Conservation (phyloP, 2,329 filamentous ascomycete genomes). For the Exophiala sp. region DNA sequence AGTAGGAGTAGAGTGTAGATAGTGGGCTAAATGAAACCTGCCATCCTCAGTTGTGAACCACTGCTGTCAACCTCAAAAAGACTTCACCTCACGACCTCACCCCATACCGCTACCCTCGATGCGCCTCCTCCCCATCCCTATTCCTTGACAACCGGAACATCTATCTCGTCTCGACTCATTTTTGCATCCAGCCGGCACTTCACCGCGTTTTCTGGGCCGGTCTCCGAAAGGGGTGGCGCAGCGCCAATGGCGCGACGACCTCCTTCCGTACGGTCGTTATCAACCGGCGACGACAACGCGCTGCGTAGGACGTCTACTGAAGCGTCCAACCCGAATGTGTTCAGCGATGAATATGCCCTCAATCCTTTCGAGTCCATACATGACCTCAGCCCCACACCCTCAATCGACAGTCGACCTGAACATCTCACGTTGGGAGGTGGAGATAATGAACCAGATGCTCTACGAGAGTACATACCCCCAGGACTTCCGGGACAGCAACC, state of each 20-base stretch:
- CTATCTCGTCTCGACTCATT: neutral
- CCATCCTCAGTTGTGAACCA: slow-evolving; percentile 3
- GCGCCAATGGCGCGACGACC: slow-evolving; percentile 26
- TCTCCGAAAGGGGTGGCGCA: slow-evolving; percentile 22
- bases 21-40: slow-evolving; percentile 17
- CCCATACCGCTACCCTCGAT: slow-evolving; percentile 1
- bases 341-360: slow-evolving; percentile 46
- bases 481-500: slow-evolving; percentile 11
- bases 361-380: slow-evolving; percentile 28
- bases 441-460: slow-evolving; percentile 12
- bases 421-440: slow-evolving; percentile 27
- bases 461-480: slow-evolving; percentile 23
- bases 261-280: slow-evolving; percentile 14
- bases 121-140: neutral
- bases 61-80: slow-evolving; percentile 9
- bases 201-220: slow-evolving; percentile 2
- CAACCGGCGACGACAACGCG: slow-evolving; percentile 11
- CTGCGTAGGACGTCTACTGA: slow-evolving; percentile 18
- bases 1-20: neutral
- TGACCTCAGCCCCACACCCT: slow-evolving; percentile 13
- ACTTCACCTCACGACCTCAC: slow-evolving; percentile 6
- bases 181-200: neutral
- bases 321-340: slow-evolving; percentile 40
- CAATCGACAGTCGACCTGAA: slow-evolving; percentile 17
- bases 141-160: neutral